A percentile compares a stretch with the other conserved stretches of the same genome.
These are phyloP conservation scores for Ulota crispa DNA, from an alignment of 225 moss, liverwort and hornwort species.

Conservation along the genomic window DNA sequence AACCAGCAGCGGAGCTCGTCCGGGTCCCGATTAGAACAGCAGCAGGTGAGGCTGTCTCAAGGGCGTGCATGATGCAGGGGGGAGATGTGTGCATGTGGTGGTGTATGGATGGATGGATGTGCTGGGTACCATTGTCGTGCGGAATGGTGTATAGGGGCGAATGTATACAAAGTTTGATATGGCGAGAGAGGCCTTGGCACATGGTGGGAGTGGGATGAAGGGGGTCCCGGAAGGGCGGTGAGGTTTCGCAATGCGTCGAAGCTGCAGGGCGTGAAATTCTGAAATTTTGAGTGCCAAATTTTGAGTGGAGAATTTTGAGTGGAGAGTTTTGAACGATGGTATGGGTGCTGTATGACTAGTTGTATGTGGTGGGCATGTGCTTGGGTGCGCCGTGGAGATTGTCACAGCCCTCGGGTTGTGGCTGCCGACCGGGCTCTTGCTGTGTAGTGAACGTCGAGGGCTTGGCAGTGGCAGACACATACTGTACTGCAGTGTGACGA, in stretches of 20 bases:
- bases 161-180: not conserved
- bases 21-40: conserved; percentile 46
- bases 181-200: not conserved
- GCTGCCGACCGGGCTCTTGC: not conserved
- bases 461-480: not conserved
- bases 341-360: not conserved
- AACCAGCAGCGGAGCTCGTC: conserved; percentile 41
- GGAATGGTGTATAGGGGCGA: not conserved
- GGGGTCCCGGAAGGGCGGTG: not conserved
- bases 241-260: not conserved
- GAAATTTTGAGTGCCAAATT: too few relatives aligned
- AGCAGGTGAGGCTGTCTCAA: conserved; percentile 34
- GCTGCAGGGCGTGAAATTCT: not conserved
- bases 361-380: not conserved
- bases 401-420: not conserved
- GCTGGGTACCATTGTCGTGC: not conserved
- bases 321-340: not conserved
- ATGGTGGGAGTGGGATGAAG: not conserved
- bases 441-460: not conserved
- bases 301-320: not conserved
- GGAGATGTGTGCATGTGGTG: not conserved
- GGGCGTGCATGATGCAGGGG: not conserved
- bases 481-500: not conserved
- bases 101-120: not conserved
- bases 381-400: not conserved